Percentiles rank a stretch among this genome's conserved stretches.
Conservation (phyloP, 1,284 basidiomycete species). For the Meira miltonrushii region DNA sequence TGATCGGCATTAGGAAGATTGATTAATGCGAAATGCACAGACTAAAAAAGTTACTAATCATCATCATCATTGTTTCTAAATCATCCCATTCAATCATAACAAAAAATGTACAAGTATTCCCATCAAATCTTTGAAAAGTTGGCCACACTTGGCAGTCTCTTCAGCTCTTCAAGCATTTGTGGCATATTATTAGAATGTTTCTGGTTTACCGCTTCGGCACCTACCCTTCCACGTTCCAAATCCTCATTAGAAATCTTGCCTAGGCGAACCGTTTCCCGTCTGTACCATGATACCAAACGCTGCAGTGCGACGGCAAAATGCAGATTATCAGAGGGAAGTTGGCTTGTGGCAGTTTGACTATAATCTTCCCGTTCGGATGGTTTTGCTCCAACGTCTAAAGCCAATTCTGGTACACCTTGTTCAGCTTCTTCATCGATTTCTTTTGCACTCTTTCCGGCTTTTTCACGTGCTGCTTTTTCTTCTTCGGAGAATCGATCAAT, state of each 20-base stretch:
- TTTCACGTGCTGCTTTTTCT: conserved; percentile 30
- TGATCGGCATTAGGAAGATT: too few species aligned
- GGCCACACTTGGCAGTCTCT: too few species aligned
- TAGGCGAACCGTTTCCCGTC: conserved; percentile 70
- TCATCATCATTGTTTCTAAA: too few species aligned
- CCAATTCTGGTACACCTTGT: conserved; percentile 14
- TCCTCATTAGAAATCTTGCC: conserved; percentile 64
- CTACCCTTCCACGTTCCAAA: not conserved
- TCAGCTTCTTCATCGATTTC: conserved; percentile 18
- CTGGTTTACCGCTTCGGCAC: too few species aligned
- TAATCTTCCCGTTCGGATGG: not conserved
- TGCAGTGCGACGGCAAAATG: conserved; percentile 62
- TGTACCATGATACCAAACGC: conserved; percentile 68
- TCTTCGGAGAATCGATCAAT: conserved; percentile 28
- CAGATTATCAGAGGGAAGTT: conserved; percentile 11
- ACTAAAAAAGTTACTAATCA: too few species aligned
- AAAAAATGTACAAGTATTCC: too few species aligned
- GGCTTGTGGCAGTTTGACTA: not conserved
- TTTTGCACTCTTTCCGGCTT: conserved; percentile 24
- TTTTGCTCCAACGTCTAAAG: conserved; percentile 7
- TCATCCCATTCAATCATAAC: too few species aligned
- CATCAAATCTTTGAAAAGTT: too few species aligned
- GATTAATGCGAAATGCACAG: too few species aligned
- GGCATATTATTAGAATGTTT: too few species aligned
- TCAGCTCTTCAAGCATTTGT: too few species aligned